Conservation (phyloP, 768 basidiomycete genomes). For the Russula sp. region DNA sequence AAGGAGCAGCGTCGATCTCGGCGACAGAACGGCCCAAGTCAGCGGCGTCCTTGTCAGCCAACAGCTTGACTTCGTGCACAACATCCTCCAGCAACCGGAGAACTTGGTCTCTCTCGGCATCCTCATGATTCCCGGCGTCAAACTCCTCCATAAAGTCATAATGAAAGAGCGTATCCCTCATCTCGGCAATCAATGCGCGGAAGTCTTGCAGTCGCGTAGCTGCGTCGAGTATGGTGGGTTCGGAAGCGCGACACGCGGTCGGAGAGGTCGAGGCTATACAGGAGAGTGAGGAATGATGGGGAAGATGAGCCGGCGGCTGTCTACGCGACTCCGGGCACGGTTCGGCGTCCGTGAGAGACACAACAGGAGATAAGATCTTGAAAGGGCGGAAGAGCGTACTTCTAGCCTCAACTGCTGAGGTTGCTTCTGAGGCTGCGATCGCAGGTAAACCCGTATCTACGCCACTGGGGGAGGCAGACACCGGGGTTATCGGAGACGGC, state of each 20-base stretch:
- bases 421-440: neutral
- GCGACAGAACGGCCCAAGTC: neutral
- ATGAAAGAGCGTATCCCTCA: slow-evolving; percentile 2
- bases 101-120: neutral
- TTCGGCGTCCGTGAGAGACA: neutral
- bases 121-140: neutral
- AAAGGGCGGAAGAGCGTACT: neutral
- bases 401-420: neutral
- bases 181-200: slow-evolving; percentile 1
- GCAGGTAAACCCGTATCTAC: neutral
- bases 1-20: neutral
- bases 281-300: neutral
- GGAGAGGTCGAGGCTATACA: neutral
- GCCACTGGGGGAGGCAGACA: neutral
- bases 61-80: slow-evolving; percentile 5
- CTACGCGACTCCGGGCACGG: neutral
- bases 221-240: neutral
- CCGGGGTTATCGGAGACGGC: neutral
- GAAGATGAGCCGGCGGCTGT: neutral
- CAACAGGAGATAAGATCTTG: neutral
- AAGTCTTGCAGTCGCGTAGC: slow-evolving; percentile 12
- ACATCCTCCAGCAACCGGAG: slow-evolving; percentile 14
- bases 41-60: neutral
- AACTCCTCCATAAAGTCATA: neutral
- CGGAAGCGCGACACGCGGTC: neutral